Evolutionary conservation across 2,329 filamentous ascomycete species (phyloP).

Genomic region (Neonectria hederae): DNA sequence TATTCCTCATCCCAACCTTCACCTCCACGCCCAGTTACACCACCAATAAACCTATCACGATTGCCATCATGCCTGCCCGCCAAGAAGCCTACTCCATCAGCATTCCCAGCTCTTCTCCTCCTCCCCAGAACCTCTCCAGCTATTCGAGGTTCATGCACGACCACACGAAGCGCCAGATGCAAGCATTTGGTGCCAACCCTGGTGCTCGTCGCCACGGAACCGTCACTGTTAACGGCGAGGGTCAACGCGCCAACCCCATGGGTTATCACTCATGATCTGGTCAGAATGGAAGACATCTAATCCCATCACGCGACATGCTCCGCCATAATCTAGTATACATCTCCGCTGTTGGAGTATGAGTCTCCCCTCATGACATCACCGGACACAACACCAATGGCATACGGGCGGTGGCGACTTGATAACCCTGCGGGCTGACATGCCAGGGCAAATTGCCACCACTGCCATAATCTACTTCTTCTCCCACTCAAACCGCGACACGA

Average conservation of each 20-base stretch:
- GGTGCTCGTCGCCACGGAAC: conserved; percentile 3
- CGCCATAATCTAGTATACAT: not conserved
- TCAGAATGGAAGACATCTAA: not conserved
- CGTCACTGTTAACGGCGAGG: conserved; percentile 43
- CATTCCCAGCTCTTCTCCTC: conserved; percentile 51
- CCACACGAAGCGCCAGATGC: conserved; percentile 74
- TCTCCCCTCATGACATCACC: conserved; percentile 12
- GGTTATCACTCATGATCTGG: conserved; percentile 21
- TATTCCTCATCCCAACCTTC: not conserved
- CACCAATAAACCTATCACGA: conserved; percentile 2
- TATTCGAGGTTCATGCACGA: conserved; percentile 71
- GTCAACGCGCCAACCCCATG: conserved; percentile 30
- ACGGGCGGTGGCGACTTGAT: not conserved
- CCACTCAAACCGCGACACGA: not conserved
- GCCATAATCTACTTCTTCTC: not conserved
- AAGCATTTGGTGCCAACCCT: conserved; percentile 54
- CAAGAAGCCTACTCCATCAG: conserved; percentile 52
- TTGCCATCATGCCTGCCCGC: conserved; percentile 49
- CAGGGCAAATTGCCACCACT: not conserved
- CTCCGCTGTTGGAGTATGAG: not conserved
- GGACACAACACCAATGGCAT: not conserved
- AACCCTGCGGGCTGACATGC: not conserved
- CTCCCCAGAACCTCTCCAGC: conserved; percentile 59
- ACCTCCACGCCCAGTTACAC: not conserved
- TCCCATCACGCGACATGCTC: not conserved